These are phyloP conservation scores for Leptodontidium sp. DNA, from an alignment of 2,329 filamentous ascomycete genomes.

Conservation along the genomic window DNA sequence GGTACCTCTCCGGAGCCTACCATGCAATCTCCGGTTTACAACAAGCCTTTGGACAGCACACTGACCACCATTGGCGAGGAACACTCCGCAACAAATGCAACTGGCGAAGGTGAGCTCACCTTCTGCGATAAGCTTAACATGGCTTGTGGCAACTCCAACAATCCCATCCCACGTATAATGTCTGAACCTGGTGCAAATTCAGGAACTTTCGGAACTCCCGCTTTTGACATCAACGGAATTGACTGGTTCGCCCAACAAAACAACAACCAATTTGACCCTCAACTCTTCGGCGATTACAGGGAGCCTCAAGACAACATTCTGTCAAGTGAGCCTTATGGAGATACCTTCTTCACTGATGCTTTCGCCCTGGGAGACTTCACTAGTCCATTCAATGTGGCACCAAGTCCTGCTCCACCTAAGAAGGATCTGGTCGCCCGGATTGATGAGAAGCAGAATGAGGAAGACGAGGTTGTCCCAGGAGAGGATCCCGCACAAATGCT, in stretches of 20 bases:
- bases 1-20: constrained; percentile 81
- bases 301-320: constrained; percentile 87
- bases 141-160: constrained; percentile 61
- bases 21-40: constrained; percentile 69
- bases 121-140: constrained; percentile 65
- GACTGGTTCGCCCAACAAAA: constrained; percentile 84
- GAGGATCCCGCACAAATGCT: constrained; percentile 71
- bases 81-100: constrained; percentile 52
- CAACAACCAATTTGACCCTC: constrained; percentile 86
- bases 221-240: constrained; percentile 63
- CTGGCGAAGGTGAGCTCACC: constrained; percentile 57
- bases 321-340: constrained; percentile 62
- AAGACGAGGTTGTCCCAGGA: constrained; percentile 71
- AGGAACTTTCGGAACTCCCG: constrained; percentile 43
- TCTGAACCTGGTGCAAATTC: constrained; percentile 41
- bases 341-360: constrained; percentile 69
- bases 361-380: constrained; percentile 79
- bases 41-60: constrained; percentile 68
- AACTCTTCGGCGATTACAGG: constrained; percentile 90
- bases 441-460: constrained; percentile 76
- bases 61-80: constrained; percentile 73
- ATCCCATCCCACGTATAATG: constrained; percentile 59
- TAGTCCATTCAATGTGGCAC: constrained; percentile 78
- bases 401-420: constrained; percentile 56
- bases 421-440: constrained; percentile 80